These are phyloP conservation scores for Scleromitrula shiraiana DNA, from an alignment of 2,329 filamentous ascomycete genomes.

Conservation along the genomic window DNA sequence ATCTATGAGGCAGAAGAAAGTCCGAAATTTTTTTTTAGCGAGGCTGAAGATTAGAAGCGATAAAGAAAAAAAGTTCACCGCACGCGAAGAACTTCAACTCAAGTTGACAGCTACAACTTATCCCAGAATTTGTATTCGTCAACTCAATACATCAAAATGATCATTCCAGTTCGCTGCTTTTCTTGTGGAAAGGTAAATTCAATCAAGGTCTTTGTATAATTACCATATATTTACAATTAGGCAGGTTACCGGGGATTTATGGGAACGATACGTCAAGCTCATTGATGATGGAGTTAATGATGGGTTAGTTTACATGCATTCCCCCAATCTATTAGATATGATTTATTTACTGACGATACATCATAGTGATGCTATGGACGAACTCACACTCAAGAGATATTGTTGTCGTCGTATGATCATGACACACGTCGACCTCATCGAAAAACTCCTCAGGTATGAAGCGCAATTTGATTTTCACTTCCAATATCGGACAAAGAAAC, in stretches of 20 bases:
- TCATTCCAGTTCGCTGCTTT: conserved; percentile 97
- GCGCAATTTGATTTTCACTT: too few species aligned
- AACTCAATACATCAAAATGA: conserved; percentile 56
- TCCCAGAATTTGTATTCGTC: too few species aligned
- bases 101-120: too few species aligned
- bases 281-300: conserved; percentile 71
- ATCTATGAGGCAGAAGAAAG: neutral
- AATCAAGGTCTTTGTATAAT: neutral
- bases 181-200: conserved; percentile 87
- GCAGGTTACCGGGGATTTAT: conserved; percentile 92
- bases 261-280: conserved; percentile 88
- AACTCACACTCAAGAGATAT: conserved; percentile 88
- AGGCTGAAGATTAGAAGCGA: neutral
- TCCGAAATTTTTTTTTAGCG: conserved; percentile 16
- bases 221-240: conserved; percentile 13
- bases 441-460: conserved; percentile 85
- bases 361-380: conserved; percentile 85
- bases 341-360: conserved; percentile 14
- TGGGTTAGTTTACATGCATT: conserved; percentile 49
- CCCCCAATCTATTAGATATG: neutral
- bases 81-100: conserved; percentile 11
- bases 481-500: neutral
- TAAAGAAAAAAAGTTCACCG: conserved; percentile 10
- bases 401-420: conserved; percentile 99
- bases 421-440: conserved; percentile 97